phyloP scores from a whole-genome alignment of 1,284 basidiomycete species.

The Ganoderma resinaceum region DNA sequence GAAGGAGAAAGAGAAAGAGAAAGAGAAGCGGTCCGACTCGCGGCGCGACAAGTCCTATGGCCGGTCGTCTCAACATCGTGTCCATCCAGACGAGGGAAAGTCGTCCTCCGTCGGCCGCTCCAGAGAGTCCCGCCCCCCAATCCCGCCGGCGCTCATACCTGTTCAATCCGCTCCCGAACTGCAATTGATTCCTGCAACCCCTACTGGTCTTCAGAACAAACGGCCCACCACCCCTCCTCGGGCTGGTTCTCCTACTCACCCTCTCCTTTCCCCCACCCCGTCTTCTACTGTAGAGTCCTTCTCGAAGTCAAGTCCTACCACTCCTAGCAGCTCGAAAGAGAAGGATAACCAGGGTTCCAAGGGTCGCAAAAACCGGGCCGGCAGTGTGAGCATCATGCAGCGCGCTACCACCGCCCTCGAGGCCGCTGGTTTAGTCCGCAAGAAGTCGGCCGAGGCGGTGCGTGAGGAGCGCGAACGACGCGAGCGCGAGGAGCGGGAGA shows the following conservation, averaged over 20 bases:
- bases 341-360: conserved; percentile 53
- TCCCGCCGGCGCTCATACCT: conserved; percentile 33
- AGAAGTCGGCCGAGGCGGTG: conserved; percentile 79
- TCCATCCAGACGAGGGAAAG: conserved; percentile 25
- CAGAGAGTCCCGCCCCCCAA: conserved; percentile 33
- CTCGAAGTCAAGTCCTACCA: conserved; percentile 66
- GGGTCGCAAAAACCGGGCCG: conserved; percentile 72
- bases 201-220: conserved; percentile 53
- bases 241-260: conserved; percentile 51
- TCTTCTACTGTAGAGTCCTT: conserved; percentile 55
- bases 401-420: conserved; percentile 89
- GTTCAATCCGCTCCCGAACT: conserved; percentile 59
- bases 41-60: conserved; percentile 25
- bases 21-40: conserved; percentile 9
- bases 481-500: conserved; percentile 61
- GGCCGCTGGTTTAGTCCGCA: conserved; percentile 79
- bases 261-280: conserved; percentile 65
- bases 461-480: conserved; percentile 38
- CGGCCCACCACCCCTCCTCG: conserved; percentile 61
- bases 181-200: conserved; percentile 77
- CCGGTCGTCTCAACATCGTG: conserved; percentile 18
- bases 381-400: conserved; percentile 93
- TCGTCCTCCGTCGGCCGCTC: conserved; percentile 24
- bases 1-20: not conserved
- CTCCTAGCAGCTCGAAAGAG: conserved; percentile 57